These are phyloP conservation scores for Hamigera avellanea DNA, from an alignment of 495 filamentous ascomycete genomes.

Conservation along the genomic window DNA sequence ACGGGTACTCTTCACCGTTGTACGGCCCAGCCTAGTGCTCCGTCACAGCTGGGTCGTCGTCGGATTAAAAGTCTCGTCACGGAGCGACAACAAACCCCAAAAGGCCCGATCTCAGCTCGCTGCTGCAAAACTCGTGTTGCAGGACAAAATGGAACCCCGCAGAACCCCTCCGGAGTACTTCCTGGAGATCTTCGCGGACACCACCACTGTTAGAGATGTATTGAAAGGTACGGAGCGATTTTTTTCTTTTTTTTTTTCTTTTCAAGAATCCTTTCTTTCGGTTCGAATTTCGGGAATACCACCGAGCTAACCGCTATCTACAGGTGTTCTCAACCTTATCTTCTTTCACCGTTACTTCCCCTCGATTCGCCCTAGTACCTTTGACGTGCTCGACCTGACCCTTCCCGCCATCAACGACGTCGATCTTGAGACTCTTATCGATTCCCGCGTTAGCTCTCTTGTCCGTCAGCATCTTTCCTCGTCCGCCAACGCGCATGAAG, in stretches of 20 bases:
- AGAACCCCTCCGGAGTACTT: conserved; percentile 68
- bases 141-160: conserved; percentile 40
- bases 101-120: background rate
- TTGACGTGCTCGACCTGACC: conserved; percentile 86
- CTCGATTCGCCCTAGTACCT: conserved; percentile 66
- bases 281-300: background rate
- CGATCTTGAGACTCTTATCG: conserved; percentile 86
- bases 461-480: conserved; percentile 48
- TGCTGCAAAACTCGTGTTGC: conserved; percentile 1
- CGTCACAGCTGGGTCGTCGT: conserved; percentile 7
- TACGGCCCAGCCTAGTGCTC: conserved; percentile 4
- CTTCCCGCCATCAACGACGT: conserved; percentile 78
- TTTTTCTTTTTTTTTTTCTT: conserved; percentile 1
- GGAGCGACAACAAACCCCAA: background rate
- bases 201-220: conserved; percentile 73
- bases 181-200: conserved; percentile 75
- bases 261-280: conserved; percentile 1
- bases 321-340: conserved; percentile 90
- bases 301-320: background rate
- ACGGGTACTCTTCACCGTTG: conserved; percentile 2
- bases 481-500: conserved; percentile 34
- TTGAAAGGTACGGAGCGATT: conserved; percentile 58
- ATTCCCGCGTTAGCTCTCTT: conserved; percentile 67
- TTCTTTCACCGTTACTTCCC: conserved; percentile 99
- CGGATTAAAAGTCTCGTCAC: background rate